Conservation (phyloP, 2,329 filamentous ascomycete species). For the Geosmithia flava region DNA sequence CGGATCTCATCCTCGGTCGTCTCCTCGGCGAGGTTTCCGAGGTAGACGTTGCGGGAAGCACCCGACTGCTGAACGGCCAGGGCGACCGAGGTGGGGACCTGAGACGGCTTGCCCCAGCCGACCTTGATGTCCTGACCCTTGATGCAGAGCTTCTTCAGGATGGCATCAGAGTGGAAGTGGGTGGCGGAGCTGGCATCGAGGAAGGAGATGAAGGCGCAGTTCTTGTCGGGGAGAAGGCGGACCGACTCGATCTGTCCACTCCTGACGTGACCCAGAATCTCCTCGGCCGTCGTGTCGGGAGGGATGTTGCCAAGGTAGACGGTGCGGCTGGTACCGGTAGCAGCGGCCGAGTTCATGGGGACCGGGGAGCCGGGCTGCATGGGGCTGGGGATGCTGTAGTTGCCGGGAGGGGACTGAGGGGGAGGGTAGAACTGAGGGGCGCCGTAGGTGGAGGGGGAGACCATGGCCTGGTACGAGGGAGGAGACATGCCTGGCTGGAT, state of each 20-base stretch:
- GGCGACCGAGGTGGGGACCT: constrained; percentile 95
- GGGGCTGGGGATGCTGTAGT: constrained; percentile 46
- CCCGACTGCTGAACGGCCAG: constrained; percentile 94
- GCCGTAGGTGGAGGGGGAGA: constrained; percentile 75
- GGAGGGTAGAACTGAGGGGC: constrained; percentile 69
- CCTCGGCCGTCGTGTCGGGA: constrained; percentile 92
- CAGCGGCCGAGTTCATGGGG: constrained; percentile 63
- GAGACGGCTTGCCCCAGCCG: constrained; percentile 97
- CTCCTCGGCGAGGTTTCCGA: constrained; percentile 87
- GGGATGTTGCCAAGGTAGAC: constrained; percentile 98
- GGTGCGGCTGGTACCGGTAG: constrained; percentile 86
- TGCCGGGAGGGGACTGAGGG: constrained; percentile 76
- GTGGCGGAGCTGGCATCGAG: constrained; percentile 94
- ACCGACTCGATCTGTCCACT: constrained; percentile 99
- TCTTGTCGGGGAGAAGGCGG: constrained; percentile 92
- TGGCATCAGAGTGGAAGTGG: constrained; percentile 98
- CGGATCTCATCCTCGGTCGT: constrained; percentile 83
- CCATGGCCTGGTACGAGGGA: constrained; percentile 70
- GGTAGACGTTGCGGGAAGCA: constrained; percentile 91
- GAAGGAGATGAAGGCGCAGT: constrained; percentile 99
- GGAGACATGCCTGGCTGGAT: constrained; percentile 69
- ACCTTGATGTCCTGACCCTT: constrained; percentile 99
- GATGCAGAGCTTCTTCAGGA: constrained; percentile 98
- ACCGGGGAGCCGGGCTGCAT: constrained; percentile 62
- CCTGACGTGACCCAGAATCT: constrained; percentile 89